A percentile compares a stretch with the other conserved stretches of the same genome.
Conservation (phyloP, 2,329 filamentous ascomycete genomes). For the Ceratocystis cubensis region DNA sequence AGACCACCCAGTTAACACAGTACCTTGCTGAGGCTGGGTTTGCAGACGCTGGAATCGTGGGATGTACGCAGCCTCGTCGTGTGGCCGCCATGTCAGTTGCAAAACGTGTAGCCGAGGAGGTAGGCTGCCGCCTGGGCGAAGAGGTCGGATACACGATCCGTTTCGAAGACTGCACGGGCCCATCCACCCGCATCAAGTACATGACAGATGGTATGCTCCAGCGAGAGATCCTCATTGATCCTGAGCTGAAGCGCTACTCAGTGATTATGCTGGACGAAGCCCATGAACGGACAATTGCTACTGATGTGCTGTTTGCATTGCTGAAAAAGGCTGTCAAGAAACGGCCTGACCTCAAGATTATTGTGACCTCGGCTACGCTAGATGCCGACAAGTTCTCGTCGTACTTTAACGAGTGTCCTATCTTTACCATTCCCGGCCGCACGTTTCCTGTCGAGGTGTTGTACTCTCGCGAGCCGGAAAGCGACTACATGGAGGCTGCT, state of each 20-base stretch:
- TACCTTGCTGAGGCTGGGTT: conserved; percentile 90
- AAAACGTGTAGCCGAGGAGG: conserved; percentile 90
- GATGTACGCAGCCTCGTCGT: conserved; percentile 92
- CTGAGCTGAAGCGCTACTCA: conserved; percentile 77
- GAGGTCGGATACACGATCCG: conserved; percentile 96
- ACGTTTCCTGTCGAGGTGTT: conserved; percentile 94
- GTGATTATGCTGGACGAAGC: conserved; percentile 98
- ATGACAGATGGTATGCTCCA: conserved; percentile 99
- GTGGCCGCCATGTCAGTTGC: conserved; percentile 97
- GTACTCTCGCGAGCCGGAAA: conserved; percentile 88
- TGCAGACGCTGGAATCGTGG: conserved; percentile 75
- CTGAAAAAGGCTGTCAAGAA: conserved; percentile 86
- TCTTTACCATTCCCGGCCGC: conserved; percentile 89
- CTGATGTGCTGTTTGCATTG: conserved; percentile 86
- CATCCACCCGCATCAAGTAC: conserved; percentile 90
- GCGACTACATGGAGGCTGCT: conserved; percentile 86
- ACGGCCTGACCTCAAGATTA: conserved; percentile 79
- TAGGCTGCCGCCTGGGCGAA: conserved; percentile 77
- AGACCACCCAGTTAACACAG: conserved; percentile 92
- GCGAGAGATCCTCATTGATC: conserved; percentile 85
- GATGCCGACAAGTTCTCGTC: conserved; percentile 95
- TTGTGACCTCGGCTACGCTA: conserved; percentile 90
- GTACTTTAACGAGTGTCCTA: conserved; percentile 92
- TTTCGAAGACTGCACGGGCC: conserved; percentile 86
- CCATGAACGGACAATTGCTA: conserved; percentile 92